phyloP scores from a whole-genome alignment of 441 rosid species.

The Erysimum cheiri region DNA sequence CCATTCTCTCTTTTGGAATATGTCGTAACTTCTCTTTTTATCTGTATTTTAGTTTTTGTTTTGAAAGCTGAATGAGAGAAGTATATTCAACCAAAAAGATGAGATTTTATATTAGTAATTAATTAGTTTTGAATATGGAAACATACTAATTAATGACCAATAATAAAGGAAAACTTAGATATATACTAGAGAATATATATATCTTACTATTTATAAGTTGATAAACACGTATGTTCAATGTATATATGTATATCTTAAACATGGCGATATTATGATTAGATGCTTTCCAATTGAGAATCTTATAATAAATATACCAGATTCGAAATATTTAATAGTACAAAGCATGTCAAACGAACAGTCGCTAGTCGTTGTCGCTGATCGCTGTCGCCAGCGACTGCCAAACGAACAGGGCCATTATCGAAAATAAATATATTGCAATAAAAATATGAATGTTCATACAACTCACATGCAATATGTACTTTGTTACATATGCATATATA shows the following conservation, averaged over 20 bases:
- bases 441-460: background rate
- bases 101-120: background rate
- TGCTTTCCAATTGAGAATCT: constrained; percentile 3
- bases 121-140: background rate
- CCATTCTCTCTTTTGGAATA: too few species aligned
- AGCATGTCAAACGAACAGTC: too few species aligned
- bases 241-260: constrained; percentile 6
- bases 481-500: constrained; percentile 11
- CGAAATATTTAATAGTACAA: background rate
- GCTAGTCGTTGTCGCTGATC: too few species aligned
- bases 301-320: constrained; percentile 1
- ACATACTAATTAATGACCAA: too few species aligned
- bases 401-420: too few species aligned
- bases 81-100: background rate
- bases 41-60: too few species aligned
- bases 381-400: too few species aligned
- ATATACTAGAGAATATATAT: background rate
- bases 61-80: background rate
- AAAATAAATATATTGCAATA: background rate
- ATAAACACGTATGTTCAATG: background rate
- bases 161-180: background rate
- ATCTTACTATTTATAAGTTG: background rate
- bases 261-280: background rate
- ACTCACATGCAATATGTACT: constrained; percentile 22
- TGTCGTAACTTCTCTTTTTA: too few species aligned